Evolutionary conservation across 768 basidiomycete species (phyloP).

Genomic region (Agaricus sinodeliciosus): DNA sequence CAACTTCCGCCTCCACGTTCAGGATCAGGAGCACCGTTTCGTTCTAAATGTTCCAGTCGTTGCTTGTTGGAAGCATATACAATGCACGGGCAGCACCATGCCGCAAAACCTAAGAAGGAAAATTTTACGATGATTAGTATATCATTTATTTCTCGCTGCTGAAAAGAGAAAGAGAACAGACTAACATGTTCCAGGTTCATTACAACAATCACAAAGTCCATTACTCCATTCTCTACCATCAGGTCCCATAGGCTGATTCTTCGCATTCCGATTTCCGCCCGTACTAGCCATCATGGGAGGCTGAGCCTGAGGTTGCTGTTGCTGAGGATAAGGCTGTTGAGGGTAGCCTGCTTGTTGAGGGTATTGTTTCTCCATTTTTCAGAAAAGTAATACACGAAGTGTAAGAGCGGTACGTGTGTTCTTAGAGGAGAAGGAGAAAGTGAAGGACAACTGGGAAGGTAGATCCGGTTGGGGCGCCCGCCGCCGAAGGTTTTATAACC

Average conservation of each 20-base stretch:
- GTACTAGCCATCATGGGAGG: constrained; percentile 20
- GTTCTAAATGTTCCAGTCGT: constrained; percentile 32
- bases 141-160: no score
- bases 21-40: constrained; percentile 30
- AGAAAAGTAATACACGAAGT: no score
- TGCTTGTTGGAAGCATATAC: constrained; percentile 32
- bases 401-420: no score
- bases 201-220: constrained; percentile 25
- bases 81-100: constrained; percentile 37
- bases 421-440: no score
- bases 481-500: no score
- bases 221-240: constrained; percentile 32
- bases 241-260: constrained; percentile 23
- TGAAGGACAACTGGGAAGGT: no score
- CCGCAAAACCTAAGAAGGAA: not conserved
- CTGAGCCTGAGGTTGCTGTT: constrained; percentile 6
- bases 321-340: not conserved
- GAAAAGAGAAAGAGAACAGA: not conserved
- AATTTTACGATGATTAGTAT: not conserved
- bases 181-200: constrained; percentile 26
- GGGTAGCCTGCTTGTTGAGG: not conserved
- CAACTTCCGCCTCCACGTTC: constrained; percentile 25
- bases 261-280: constrained; percentile 29
- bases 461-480: no score
- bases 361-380: no score